These are phyloP conservation scores for Toxicodendron radicans DNA, from an alignment of 345 rosid genomes.

Conservation along the genomic window DNA sequence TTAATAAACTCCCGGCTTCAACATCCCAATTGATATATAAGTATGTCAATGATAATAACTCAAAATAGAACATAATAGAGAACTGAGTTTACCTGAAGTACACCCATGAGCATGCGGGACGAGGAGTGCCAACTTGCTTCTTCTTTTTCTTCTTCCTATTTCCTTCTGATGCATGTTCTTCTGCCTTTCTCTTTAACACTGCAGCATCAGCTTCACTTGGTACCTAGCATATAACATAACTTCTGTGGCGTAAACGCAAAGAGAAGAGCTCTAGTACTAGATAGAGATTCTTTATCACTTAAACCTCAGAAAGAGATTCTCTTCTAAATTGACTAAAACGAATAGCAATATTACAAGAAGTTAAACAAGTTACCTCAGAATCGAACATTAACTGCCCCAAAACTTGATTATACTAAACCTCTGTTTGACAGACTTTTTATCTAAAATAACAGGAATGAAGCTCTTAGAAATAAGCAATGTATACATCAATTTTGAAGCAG, in stretches of 20 bases:
- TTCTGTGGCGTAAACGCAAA: not conserved
- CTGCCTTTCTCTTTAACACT: conserved; percentile 21
- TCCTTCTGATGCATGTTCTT: conserved; percentile 29
- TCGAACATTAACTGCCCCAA: not conserved
- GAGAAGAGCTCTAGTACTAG: conserved; percentile 1
- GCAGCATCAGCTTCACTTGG: conserved; percentile 35
- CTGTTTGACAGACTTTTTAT: not conserved
- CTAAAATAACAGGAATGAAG: not conserved
- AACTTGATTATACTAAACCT: not conserved
- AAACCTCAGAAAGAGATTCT: not conserved
- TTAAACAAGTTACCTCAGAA: not conserved
- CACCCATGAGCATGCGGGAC: conserved; percentile 56
- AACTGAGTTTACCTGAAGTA: conserved; percentile 37
- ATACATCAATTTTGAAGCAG: conserved; percentile 3
- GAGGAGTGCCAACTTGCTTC: conserved; percentile 36
- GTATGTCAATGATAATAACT: conserved; percentile 9
- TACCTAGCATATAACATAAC: conserved; percentile 26
- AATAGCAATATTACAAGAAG: not conserved
- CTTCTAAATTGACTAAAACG: not conserved
- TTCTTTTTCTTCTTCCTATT: conserved; percentile 42
- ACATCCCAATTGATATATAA: conserved; percentile 21
- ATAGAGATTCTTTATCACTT: not conserved
- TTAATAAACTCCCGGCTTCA: conserved; percentile 47
- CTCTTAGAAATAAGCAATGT: not conserved
- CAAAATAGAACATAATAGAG: not conserved